Conservation (phyloP, 805 yeast species). For the Metschnikowia colocasiae region DNA sequence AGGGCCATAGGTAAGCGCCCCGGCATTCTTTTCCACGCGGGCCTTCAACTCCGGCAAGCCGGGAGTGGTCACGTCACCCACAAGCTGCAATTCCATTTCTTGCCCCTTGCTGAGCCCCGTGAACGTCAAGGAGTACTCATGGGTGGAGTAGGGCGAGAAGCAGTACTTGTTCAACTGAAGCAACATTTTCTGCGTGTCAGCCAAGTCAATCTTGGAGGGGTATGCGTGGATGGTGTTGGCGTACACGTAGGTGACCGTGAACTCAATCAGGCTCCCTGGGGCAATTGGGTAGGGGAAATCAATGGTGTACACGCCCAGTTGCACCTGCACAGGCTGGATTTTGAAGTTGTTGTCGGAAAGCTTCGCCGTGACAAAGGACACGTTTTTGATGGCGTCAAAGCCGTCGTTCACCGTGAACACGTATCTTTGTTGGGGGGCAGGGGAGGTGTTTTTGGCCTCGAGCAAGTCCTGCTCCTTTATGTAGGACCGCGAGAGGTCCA, state of each 20-base stretch:
- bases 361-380: conserved; percentile 44
- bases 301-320: conserved; percentile 37
- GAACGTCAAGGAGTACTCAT: conserved; percentile 40
- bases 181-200: conserved; percentile 57
- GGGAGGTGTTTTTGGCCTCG: conserved; percentile 55
- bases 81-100: conserved; percentile 37
- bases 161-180: conserved; percentile 54
- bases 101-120: conserved; percentile 46
- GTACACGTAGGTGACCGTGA: conserved; percentile 49
- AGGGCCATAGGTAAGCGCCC: conserved; percentile 55
- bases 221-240: conserved; percentile 50
- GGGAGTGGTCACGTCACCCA: conserved; percentile 16
- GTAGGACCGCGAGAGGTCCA: conserved; percentile 67
- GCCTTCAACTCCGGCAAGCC: conserved; percentile 33
- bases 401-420: conserved; percentile 55
- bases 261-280: conserved; percentile 50
- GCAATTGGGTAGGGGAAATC: conserved; percentile 62
- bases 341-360: conserved; percentile 26
- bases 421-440: conserved; percentile 53
- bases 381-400: conserved; percentile 33
- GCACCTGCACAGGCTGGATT: conserved; percentile 22
- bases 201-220: conserved; percentile 61
- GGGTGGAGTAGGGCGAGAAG: conserved; percentile 59
- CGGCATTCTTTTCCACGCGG: conserved; percentile 34
- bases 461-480: conserved; percentile 58